A percentile compares a stretch with the other conserved stretches of the same genome.
Evolutionary conservation across 345 rosid genomes (phyloP).

Genomic region (Rhodamnia argentea): DNA sequence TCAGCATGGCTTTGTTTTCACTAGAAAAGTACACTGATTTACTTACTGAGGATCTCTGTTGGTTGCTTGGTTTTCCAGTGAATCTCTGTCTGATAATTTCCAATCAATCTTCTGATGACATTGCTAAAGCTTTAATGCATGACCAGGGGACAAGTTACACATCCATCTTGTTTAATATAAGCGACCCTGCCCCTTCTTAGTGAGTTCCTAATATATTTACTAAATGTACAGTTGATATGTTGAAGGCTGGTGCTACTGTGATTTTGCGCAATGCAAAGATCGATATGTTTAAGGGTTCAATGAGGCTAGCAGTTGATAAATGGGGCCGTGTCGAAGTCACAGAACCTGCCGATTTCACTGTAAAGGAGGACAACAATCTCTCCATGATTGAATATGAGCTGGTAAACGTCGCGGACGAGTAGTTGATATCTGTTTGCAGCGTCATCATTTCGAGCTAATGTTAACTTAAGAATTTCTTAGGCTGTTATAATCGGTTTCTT

Average conservation of each 20-base stretch:
- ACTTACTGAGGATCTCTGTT: background rate
- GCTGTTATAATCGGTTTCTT: background rate
- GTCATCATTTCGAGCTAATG: background rate
- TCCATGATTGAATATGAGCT: slow-evolving; percentile 40
- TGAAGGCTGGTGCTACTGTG: slow-evolving; percentile 27
- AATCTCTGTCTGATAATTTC: background rate
- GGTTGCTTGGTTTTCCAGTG: background rate
- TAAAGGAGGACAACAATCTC: slow-evolving; percentile 30
- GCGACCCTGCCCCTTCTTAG: background rate
- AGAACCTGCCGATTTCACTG: slow-evolving; percentile 19
- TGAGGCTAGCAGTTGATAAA: slow-evolving; percentile 45
- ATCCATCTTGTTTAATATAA: background rate
- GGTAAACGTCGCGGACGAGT: slow-evolving; percentile 20
- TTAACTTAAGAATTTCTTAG: background rate
- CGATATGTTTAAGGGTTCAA: slow-evolving; percentile 33
- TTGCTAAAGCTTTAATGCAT: background rate
- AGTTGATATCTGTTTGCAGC: background rate
- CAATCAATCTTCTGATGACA: background rate
- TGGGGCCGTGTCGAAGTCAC: slow-evolving; percentile 44
- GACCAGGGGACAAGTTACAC: background rate
- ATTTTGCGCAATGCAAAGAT: slow-evolving; percentile 43
- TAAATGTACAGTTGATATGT: slow-evolving; percentile 22
- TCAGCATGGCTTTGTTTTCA: background rate
- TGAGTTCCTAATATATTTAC: background rate
- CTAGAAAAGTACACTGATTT: background rate